Evolutionary conservation across 2,329 filamentous ascomycete species (phyloP).

Genomic region (Podosphaera aphanis): DNA sequence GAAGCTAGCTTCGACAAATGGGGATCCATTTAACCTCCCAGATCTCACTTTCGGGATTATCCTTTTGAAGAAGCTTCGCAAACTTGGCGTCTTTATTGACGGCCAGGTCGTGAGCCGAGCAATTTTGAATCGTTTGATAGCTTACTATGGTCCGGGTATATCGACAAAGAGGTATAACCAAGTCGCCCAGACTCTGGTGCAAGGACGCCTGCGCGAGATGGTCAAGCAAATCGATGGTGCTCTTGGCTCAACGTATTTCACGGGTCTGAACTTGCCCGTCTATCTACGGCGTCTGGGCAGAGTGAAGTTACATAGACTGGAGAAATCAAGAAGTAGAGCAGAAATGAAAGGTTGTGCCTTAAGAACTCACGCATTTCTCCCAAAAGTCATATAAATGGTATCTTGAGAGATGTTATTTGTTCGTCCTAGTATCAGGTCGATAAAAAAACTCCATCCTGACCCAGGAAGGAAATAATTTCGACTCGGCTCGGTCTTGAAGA

Average conservation of each 20-base stretch:
- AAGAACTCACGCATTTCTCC: too few relatives aligned
- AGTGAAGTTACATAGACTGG: neutral
- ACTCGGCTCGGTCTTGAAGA: too few relatives aligned
- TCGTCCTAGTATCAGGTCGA: too few relatives aligned
- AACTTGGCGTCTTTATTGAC: slow-evolving; percentile 8
- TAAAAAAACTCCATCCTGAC: too few relatives aligned
- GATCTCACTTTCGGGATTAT: slow-evolving; percentile 10
- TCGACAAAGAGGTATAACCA: neutral
- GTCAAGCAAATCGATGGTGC: neutral
- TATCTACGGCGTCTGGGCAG: neutral
- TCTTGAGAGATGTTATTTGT: too few relatives aligned
- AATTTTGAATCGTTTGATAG: neutral
- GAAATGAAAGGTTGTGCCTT: too few relatives aligned
- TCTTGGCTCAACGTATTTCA: neutral
- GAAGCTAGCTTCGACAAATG: neutral
- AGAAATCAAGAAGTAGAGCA: neutral
- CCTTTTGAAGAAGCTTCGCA: slow-evolving; percentile 10
- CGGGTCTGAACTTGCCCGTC: neutral
- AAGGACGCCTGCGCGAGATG: neutral
- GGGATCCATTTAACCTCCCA: neutral
- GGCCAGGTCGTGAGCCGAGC: slow-evolving; percentile 3
- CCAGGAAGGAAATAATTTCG: too few relatives aligned
- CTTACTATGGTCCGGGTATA: slow-evolving; percentile 1
- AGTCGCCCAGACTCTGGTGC: neutral
- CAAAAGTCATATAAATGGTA: too few relatives aligned